These are phyloP conservation scores for Metschnikowia proteae DNA, from an alignment of 805 yeast genomes.

Conservation along the genomic window DNA sequence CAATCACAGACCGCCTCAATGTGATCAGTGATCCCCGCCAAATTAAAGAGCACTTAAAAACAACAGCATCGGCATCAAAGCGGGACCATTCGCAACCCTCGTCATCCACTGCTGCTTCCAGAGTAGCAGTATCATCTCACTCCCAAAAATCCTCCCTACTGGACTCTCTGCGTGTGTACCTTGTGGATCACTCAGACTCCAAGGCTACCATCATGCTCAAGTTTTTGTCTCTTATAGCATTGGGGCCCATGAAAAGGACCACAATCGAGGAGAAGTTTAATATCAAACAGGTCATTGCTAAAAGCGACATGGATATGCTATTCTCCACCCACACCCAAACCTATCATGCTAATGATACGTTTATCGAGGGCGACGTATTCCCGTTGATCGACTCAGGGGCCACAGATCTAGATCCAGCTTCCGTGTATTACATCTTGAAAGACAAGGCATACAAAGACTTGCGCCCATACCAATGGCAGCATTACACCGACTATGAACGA, in stretches of 20 bases:
- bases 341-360: constrained; percentile 28
- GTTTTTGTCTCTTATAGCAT: constrained; percentile 15
- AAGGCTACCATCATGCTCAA: constrained; percentile 7
- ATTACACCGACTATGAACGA: constrained; percentile 31
- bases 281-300: constrained; percentile 7
- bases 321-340: constrained; percentile 28
- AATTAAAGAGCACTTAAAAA: constrained; percentile 20
- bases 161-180: constrained; percentile 12
- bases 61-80: constrained; percentile 5
- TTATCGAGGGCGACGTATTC: constrained; percentile 24
- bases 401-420: constrained; percentile 7
- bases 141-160: constrained; percentile 3
- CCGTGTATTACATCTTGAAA: constrained; percentile 25
- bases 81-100: not conserved
- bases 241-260: constrained; percentile 18
- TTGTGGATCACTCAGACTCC: constrained; percentile 9
- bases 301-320: constrained; percentile 19
- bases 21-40: constrained; percentile 30
- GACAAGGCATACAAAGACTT: constrained; percentile 41
- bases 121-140: constrained; percentile 1
- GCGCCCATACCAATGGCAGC: constrained; percentile 35
- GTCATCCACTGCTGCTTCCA: not conserved
- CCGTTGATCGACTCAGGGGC: constrained; percentile 19
- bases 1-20: constrained; percentile 29
- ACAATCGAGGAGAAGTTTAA: constrained; percentile 8